Percentiles rank a stretch among this genome's conserved stretches.
Evolutionary conservation across 495 filamentous ascomycete species (phyloP).

Genomic region (Penicillium cinerascens): DNA sequence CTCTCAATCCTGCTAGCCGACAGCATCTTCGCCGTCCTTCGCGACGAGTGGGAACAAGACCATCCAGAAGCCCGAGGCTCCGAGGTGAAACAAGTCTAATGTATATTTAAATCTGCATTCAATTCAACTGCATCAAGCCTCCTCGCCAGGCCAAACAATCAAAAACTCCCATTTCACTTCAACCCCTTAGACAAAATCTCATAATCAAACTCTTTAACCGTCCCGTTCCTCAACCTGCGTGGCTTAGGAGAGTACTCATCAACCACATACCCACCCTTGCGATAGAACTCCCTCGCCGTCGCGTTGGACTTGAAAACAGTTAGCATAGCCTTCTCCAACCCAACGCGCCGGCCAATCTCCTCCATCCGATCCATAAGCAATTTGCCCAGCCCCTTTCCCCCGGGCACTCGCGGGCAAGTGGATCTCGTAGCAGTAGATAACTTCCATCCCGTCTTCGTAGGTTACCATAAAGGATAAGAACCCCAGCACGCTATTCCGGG

Average conservation of each 20-base stretch:
- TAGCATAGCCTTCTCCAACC: conserved; percentile 74
- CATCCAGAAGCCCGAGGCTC: conserved; percentile 84
- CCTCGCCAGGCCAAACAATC: not conserved
- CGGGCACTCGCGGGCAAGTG: conserved; percentile 60
- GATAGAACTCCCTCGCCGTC: conserved; percentile 62
- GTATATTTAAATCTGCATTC: conserved; percentile 13
- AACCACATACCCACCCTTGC: conserved; percentile 59
- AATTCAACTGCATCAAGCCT: conserved; percentile 2
- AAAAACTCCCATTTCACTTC: conserved; percentile 5
- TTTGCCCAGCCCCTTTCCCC: conserved; percentile 39
- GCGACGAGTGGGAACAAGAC: conserved; percentile 94
- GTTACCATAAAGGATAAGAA: conserved; percentile 84
- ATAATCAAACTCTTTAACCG: conserved; percentile 62
- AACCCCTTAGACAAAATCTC: conserved; percentile 65
- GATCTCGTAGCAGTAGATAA: conserved; percentile 87
- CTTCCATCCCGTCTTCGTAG: conserved; percentile 68
- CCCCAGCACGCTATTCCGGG: conserved; percentile 39
- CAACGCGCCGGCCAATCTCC: conserved; percentile 38
- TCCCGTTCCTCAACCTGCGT: conserved; percentile 60
- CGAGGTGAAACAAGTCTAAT: conserved; percentile 79
- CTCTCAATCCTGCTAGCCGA: conserved; percentile 79
- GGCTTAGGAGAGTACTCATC: conserved; percentile 66
- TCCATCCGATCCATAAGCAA: conserved; percentile 42
- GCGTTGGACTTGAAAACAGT: conserved; percentile 73
- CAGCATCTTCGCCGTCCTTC: conserved; percentile 76